Conservation (phyloP, 371 early-diverging fungal genomes). For the Mucor velutinosus region DNA sequence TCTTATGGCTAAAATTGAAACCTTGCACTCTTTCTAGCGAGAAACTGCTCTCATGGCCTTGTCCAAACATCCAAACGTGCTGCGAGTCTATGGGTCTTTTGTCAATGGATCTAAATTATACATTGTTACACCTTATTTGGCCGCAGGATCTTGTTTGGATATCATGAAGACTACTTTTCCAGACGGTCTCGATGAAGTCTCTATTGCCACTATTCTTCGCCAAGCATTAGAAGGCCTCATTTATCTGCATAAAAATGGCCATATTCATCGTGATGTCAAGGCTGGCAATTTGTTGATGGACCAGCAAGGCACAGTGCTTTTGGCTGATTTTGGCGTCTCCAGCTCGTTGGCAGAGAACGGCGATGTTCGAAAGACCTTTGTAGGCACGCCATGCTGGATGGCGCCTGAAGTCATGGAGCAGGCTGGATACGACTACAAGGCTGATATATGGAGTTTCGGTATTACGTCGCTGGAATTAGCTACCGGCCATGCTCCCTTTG, state of each 20-base stretch:
- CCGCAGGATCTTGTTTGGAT: conserved; percentile 87
- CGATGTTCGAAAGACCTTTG: conserved; percentile 79
- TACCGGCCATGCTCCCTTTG: conserved; percentile 89
- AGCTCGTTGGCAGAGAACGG: conserved; percentile 76
- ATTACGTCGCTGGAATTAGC: conserved; percentile 89
- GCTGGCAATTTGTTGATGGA: conserved; percentile 88
- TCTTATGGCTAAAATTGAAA: background rate
- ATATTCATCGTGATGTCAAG: conserved; percentile 92
- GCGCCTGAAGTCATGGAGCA: conserved; percentile 81
- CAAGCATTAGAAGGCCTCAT: conserved; percentile 83
- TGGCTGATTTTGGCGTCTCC: conserved; percentile 93
- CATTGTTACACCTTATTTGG: conserved; percentile 83
- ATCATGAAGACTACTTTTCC: conserved; percentile 84
- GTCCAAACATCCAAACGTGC: conserved; percentile 83
- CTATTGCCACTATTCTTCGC: conserved; percentile 81
- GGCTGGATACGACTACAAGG: conserved; percentile 84
- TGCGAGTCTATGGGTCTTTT: conserved; percentile 83
- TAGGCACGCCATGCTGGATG: conserved; percentile 85
- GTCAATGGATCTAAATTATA: conserved; percentile 78
- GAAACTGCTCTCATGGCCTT: conserved; percentile 89
- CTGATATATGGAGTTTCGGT: conserved; percentile 94
- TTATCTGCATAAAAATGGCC: conserved; percentile 85
- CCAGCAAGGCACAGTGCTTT: conserved; percentile 75
- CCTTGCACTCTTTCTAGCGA: conserved; percentile 44
- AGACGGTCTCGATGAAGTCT: conserved; percentile 81